phyloP scores from a whole-genome alignment of 2,329 filamentous ascomycete species.

The Ilyonectria sp. region DNA sequence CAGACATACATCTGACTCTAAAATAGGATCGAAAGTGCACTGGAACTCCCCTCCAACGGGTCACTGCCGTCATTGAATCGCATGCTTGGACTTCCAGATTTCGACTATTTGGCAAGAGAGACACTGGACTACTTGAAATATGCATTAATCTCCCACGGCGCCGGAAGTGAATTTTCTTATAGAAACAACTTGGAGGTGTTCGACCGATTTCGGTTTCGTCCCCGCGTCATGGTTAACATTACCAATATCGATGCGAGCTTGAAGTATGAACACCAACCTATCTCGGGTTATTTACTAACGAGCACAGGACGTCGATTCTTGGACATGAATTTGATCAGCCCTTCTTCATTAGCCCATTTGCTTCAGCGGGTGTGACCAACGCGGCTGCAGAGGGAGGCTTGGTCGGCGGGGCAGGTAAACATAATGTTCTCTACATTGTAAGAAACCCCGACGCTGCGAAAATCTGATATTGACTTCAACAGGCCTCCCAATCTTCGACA shows the following conservation, averaged over 20 bases:
- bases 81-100: slow-evolving; percentile 65
- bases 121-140: slow-evolving; percentile 61
- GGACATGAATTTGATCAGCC: slow-evolving; percentile 65
- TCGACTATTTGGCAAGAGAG: slow-evolving; percentile 65
- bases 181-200: slow-evolving; percentile 69
- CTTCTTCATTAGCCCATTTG: slow-evolving; percentile 66
- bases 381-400: slow-evolving; percentile 60
- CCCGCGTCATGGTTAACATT: slow-evolving; percentile 63
- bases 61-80: slow-evolving; percentile 57
- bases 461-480: slow-evolving; percentile 11
- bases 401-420: slow-evolving; percentile 61
- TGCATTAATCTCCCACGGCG: slow-evolving; percentile 61
- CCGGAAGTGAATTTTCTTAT: slow-evolving; percentile 67
- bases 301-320: slow-evolving; percentile 57
- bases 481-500: slow-evolving; percentile 43
- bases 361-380: slow-evolving; percentile 58
- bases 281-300: neutral
- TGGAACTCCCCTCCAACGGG: slow-evolving; percentile 50
- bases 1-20: neutral
- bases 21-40: slow-evolving; percentile 43
- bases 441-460: neutral
- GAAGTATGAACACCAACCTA: neutral
- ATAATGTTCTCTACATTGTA: slow-evolving; percentile 63
- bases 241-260: slow-evolving; percentile 54
- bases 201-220: slow-evolving; percentile 61